These are phyloP conservation scores for Eragrostis nindensis DNA, from an alignment of 176 grass and related monocot species.

Conservation along the genomic window DNA sequence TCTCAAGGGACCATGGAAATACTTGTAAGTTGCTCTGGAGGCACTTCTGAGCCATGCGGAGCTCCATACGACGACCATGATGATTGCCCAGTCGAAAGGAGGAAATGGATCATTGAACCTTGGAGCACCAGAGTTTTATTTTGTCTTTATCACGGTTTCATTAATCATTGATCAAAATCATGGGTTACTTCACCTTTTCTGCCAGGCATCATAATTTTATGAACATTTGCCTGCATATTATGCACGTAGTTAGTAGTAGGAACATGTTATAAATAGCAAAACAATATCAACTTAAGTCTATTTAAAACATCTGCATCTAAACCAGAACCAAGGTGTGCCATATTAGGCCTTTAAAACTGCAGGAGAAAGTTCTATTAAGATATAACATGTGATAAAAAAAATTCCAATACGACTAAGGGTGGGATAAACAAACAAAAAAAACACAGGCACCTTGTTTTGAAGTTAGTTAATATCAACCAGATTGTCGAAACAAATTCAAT, in stretches of 20 bases:
- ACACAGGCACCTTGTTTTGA: background rate
- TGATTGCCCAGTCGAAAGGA: background rate
- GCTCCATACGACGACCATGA: background rate
- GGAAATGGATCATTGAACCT: background rate
- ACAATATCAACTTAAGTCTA: background rate
- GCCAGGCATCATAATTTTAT: too few species aligned
- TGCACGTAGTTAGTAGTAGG: background rate
- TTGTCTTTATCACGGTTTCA: constrained; percentile 15
- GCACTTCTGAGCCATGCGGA: background rate
- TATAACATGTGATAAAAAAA: background rate
- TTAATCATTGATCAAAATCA: background rate
- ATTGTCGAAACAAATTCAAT: background rate
- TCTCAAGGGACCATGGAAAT: background rate
- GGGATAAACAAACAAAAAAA: background rate
- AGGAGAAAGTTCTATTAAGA: background rate
- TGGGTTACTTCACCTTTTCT: background rate
- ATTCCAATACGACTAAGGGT: background rate
- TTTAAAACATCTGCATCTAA: background rate
- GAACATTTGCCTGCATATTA: background rate
- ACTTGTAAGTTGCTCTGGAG: background rate
- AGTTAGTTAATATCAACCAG: background rate
- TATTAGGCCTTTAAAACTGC: background rate
- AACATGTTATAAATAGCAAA: background rate
- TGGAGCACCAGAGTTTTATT: background rate
- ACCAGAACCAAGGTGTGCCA: background rate